Evolutionary conservation across 192 early-diverging fungal species (phyloP).

Genomic region (Cladochytrium replicatum): DNA sequence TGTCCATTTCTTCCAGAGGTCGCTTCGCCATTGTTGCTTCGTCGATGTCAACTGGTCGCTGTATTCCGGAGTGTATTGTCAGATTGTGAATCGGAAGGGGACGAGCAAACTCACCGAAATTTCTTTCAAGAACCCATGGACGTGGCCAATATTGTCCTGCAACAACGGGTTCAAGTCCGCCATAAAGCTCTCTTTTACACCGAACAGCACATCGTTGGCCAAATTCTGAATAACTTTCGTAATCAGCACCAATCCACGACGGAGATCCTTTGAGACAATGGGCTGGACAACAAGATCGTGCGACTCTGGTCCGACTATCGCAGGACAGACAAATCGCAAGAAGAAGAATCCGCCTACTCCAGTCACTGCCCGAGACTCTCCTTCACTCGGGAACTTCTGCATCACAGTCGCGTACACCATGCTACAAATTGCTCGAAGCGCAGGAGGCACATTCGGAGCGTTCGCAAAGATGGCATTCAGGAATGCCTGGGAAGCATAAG

Average conservation of each 20-base stretch:
- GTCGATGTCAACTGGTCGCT: background rate
- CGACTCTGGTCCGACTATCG: constrained; percentile 83
- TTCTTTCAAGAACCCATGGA: constrained; percentile 68
- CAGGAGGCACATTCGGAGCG: constrained; percentile 52
- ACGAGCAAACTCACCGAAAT: constrained; percentile 41
- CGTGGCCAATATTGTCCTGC: constrained; percentile 66
- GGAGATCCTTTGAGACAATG: constrained; percentile 57
- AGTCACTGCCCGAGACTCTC: constrained; percentile 54
- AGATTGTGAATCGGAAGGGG: background rate
- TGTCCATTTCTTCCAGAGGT: no score
- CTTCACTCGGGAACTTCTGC: constrained; percentile 73
- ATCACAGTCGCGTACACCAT: constrained; percentile 67
- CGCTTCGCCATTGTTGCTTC: background rate
- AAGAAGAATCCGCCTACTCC: constrained; percentile 95
- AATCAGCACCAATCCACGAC: constrained; percentile 77
- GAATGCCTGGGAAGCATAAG: constrained; percentile 61
- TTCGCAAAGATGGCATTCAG: constrained; percentile 79
- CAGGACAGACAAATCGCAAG: constrained; percentile 89
- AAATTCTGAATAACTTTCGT: constrained; percentile 96
- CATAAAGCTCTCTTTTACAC: constrained; percentile 91
- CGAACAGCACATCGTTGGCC: constrained; percentile 92
- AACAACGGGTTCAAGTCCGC: constrained; percentile 82
- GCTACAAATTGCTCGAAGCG: constrained; percentile 73
- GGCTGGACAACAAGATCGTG: constrained; percentile 58
- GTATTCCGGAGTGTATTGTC: background rate